Conservation (phyloP, 257 asterid genomes). For the Nicotiana attenuata region DNA sequence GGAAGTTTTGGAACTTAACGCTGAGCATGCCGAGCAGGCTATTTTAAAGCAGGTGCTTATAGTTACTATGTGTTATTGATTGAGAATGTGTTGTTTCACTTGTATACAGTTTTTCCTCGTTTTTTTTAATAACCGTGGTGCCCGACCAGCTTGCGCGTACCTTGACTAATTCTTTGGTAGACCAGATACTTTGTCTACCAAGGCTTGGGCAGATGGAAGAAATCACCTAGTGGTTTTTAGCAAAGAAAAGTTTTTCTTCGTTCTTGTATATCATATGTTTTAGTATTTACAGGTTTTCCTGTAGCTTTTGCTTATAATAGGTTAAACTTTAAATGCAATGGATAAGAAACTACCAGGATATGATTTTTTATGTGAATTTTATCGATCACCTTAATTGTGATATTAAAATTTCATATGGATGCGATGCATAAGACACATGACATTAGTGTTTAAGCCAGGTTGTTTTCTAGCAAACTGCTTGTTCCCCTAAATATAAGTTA, state of each 20-base stretch:
- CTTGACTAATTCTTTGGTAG: too few species aligned
- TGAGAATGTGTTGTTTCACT: not conserved
- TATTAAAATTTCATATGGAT: not conserved
- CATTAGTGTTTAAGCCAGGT: not conserved
- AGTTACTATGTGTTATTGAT: not conserved
- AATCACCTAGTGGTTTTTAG: not conserved
- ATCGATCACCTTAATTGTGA: not conserved
- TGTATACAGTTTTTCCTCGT: not conserved
- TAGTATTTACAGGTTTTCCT: not conserved
- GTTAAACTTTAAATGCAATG: not conserved
- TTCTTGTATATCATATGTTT: not conserved
- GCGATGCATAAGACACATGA: not conserved
- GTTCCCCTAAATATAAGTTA: not conserved
- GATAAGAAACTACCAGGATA: not conserved
- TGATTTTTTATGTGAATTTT: not conserved
- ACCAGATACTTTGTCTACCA: too few species aligned
- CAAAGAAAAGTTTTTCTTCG: not conserved
- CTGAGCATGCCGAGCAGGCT: conserved; percentile 79
- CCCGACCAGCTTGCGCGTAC: too few species aligned
- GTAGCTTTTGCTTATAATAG: not conserved
- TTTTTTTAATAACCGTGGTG: too few species aligned
- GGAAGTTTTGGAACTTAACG: conserved; percentile 96
- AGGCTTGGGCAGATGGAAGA: too few species aligned
- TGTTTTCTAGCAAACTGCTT: not conserved
- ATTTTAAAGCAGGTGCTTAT: conserved; percentile 79